Conservation (phyloP, 345 rosid species). For the Zanthoxylum bungeanum region DNA sequence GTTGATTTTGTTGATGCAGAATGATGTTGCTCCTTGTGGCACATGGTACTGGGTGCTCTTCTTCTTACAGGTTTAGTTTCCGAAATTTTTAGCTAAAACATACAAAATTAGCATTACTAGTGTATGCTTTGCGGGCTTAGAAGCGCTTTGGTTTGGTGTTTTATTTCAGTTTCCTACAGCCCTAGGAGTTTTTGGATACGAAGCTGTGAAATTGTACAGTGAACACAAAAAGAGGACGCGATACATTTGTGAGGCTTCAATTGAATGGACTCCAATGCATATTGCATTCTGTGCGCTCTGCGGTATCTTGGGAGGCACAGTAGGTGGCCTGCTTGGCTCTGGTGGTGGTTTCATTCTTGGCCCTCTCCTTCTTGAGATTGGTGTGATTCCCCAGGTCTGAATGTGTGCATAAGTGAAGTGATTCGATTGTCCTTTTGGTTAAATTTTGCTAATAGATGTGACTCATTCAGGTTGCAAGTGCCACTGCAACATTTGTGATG, state of each 20-base stretch:
- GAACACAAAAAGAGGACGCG: slow-evolving; percentile 65
- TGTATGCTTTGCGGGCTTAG: background rate
- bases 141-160: background rate
- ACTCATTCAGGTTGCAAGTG: slow-evolving; percentile 83
- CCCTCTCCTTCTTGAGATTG: slow-evolving; percentile 93
- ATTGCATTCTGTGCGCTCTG: slow-evolving; percentile 80
- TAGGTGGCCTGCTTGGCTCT: slow-evolving; percentile 93
- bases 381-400: slow-evolving; percentile 87
- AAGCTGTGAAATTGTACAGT: slow-evolving; percentile 59
- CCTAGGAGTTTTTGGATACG: slow-evolving; percentile 53
- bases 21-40: slow-evolving; percentile 63
- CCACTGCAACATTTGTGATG: slow-evolving; percentile 97
- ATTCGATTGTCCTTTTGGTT: no score
- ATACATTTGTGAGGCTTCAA: slow-evolving; percentile 79
- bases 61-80: slow-evolving; percentile 59
- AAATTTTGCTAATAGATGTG: background rate
- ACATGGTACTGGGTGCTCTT: slow-evolving; percentile 75
- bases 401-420: no score
- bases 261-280: slow-evolving; percentile 75
- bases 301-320: slow-evolving; percentile 79
- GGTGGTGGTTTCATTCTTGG: slow-evolving; percentile 97
- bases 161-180: slow-evolving; percentile 65
- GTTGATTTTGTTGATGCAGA: slow-evolving; percentile 42
- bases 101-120: background rate
- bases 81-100: background rate